These are phyloP conservation scores for Xylona heveae DNA, from an alignment of 495 filamentous ascomycete species.

Conservation along the genomic window DNA sequence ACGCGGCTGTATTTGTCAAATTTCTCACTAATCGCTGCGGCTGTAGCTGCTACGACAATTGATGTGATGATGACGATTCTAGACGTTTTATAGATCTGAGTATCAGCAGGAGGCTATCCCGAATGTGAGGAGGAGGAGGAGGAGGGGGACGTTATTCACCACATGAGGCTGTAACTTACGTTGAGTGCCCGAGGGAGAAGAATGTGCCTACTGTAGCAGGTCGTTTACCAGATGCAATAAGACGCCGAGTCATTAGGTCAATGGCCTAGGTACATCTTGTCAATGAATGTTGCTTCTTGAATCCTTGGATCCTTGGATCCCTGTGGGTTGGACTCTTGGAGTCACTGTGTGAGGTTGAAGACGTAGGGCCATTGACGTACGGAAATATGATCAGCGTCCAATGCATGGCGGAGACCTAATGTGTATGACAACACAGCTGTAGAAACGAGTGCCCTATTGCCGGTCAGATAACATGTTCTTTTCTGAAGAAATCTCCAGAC, in stretches of 20 bases:
- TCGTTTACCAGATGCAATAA: conserved; percentile 69
- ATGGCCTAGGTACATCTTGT: no score
- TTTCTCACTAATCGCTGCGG: conserved; percentile 51
- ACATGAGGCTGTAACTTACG: conserved; percentile 20
- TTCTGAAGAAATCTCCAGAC: no score
- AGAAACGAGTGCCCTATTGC: conserved; percentile 42
- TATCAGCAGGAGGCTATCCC: background rate
- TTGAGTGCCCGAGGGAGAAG: conserved; percentile 85
- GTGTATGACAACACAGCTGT: conserved; percentile 74
- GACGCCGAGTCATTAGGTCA: conserved; percentile 79
- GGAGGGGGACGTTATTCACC: background rate
- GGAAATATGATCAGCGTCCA: conserved; percentile 92
- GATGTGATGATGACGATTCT: conserved; percentile 80
- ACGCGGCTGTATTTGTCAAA: conserved; percentile 68
- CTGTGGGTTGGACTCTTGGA: no score
- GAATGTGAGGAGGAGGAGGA: background rate
- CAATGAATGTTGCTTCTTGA: background rate
- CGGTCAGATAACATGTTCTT: conserved; percentile 2
- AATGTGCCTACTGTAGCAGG: conserved; percentile 93
- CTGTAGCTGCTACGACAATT: conserved; percentile 75
- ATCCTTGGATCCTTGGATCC: no score
- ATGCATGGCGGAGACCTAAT: conserved; percentile 76
- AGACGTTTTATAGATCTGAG: background rate
- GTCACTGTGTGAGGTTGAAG: background rate
- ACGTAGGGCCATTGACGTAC: conserved; percentile 13